These are phyloP conservation scores for Penicillium corylophilum DNA, from an alignment of 2,329 filamentous ascomycete genomes.

Conservation along the genomic window DNA sequence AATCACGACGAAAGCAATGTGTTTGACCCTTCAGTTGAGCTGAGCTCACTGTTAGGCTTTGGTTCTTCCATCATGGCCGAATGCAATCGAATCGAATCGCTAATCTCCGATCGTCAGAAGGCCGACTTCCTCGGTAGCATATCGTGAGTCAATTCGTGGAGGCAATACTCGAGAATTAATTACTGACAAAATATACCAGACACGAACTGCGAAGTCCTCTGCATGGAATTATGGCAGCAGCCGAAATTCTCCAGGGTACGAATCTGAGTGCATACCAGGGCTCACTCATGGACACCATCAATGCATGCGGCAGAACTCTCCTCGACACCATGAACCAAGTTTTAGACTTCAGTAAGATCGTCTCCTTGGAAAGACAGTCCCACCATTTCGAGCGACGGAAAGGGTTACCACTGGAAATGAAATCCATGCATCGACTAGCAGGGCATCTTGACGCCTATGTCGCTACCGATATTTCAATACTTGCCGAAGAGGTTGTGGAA, in stretches of 20 bases:
- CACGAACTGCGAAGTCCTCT: conserved; percentile 45
- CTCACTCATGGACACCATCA: conserved; percentile 39
- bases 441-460: conserved; percentile 35
- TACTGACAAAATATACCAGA: not conserved
- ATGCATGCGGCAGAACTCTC: conserved; percentile 40
- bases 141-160: conserved; percentile 17
- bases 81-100: conserved; percentile 42
- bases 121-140: conserved; percentile 47
- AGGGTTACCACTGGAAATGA: conserved; percentile 26
- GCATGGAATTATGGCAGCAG: conserved; percentile 24
- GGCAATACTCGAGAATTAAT: not conserved
- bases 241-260: conserved; percentile 12
- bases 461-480: conserved; percentile 44
- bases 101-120: conserved; percentile 45
- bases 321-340: conserved; percentile 44
- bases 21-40: conserved; percentile 38
- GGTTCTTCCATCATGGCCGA: conserved; percentile 46
- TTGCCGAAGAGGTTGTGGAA: conserved; percentile 56
- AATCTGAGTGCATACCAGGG: conserved; percentile 29
- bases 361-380: conserved; percentile 38
- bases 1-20: conserved; percentile 36
- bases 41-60: conserved; percentile 43
- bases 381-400: conserved; percentile 31
- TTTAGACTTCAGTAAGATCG: conserved; percentile 53
- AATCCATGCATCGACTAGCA: conserved; percentile 30